Percentiles rank a stretch among this genome's conserved stretches.
Evolutionary conservation across 1,284 basidiomycete species (phyloP).

Genomic region (Trametes versicolor): DNA sequence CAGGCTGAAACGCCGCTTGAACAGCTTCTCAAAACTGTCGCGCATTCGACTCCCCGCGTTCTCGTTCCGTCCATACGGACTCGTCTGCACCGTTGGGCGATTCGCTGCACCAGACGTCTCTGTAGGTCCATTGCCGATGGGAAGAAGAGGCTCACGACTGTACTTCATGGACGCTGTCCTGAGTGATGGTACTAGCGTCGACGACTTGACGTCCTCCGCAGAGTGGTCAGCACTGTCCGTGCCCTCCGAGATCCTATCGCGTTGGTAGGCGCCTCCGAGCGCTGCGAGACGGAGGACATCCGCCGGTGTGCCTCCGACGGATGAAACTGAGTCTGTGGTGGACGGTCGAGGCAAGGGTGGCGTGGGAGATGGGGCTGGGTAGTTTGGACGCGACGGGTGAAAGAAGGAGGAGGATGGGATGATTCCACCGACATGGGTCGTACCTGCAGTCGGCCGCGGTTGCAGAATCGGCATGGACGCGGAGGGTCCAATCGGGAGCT

Average conservation of each 20-base stretch:
- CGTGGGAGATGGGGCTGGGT: conserved; percentile 44
- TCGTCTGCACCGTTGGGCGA: conserved; percentile 42
- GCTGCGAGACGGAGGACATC: conserved; percentile 43
- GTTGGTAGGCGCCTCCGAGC: conserved; percentile 36
- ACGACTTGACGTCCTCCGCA: conserved; percentile 41
- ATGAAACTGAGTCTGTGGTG: conserved; percentile 45
- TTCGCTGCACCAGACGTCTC: conserved; percentile 31
- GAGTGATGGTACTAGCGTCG: conserved; percentile 36
- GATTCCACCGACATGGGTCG: conserved; percentile 76
- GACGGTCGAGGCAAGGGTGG: conserved; percentile 47
- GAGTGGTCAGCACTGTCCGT: conserved; percentile 45
- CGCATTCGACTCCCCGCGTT: conserved; percentile 55
- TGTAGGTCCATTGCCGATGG: conserved; percentile 48
- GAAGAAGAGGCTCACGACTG: conserved; percentile 75
- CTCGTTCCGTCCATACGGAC: conserved; percentile 42
- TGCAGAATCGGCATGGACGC: conserved; percentile 39
- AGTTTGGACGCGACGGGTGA: conserved; percentile 66
- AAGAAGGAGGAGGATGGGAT: conserved; percentile 81
- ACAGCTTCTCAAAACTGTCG: conserved; percentile 62
- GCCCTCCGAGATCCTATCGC: conserved; percentile 44
- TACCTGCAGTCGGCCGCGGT: conserved; percentile 39
- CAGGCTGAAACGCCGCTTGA: conserved; percentile 64
- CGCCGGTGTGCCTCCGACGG: conserved; percentile 41
- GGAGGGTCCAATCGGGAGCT: conserved; percentile 37
- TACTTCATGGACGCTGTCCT: conserved; percentile 57